phyloP scores from a whole-genome alignment of 2,329 filamentous ascomycete genomes.

The Thermomyces lanuginosus region DNA sequence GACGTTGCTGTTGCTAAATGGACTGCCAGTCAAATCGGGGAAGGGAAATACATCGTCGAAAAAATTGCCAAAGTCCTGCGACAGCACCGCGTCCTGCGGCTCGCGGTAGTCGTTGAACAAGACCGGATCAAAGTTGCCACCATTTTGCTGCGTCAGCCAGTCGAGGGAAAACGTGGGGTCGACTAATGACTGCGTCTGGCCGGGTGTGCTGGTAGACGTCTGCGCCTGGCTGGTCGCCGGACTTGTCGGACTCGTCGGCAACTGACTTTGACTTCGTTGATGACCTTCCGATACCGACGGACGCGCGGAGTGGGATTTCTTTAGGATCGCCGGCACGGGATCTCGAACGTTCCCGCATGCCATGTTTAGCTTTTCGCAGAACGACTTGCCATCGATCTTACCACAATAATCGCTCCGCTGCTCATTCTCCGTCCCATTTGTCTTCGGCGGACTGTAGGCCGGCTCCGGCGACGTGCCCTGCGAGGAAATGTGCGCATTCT shows the following conservation, averaged over 20 bases:
- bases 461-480: conserved; percentile 35
- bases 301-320: conserved; percentile 7
- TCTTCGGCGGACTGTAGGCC: conserved; percentile 25
- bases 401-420: conserved; percentile 15
- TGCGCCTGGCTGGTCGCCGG: no score
- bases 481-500: conserved; percentile 30
- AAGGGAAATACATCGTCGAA: conserved; percentile 63
- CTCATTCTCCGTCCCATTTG: conserved; percentile 13
- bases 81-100: conserved; percentile 63
- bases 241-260: no score
- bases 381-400: conserved; percentile 24
- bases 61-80: conserved; percentile 55
- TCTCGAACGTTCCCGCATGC: conserved; percentile 31
- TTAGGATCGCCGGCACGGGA: conserved; percentile 25
- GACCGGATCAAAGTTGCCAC: conserved; percentile 75
- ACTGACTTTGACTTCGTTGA: no score
- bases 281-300: no score
- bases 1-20: conserved; percentile 49
- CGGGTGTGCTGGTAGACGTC: no score
- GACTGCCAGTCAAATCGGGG: conserved; percentile 60
- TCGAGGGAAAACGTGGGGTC: conserved; percentile 33
- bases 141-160: conserved; percentile 65
- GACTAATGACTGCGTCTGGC: conserved; percentile 7
- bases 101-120: conserved; percentile 88
- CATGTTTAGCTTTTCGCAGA: conserved; percentile 29